Evolutionary conservation across 768 basidiomycete species (phyloP).

Genomic region (Russula lepida): DNA sequence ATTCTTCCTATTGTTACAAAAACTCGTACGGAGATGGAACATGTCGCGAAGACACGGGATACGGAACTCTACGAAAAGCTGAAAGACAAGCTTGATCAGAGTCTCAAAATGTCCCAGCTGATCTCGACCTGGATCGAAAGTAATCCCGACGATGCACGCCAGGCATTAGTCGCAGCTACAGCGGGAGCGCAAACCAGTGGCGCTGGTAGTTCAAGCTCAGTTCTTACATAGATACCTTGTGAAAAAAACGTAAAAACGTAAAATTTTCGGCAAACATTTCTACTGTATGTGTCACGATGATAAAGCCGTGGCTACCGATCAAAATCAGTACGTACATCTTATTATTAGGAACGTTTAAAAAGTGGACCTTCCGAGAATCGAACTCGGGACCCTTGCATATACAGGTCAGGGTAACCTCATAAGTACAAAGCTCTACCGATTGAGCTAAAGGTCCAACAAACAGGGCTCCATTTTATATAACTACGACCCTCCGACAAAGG

Average conservation of each 20-base stretch:
- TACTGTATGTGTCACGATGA: not conserved
- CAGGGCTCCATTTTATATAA: not conserved
- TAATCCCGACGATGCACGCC: slow-evolving; percentile 6
- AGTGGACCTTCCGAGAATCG: slow-evolving; percentile 55
- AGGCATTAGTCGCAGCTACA: not conserved
- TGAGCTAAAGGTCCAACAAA: slow-evolving; percentile 46
- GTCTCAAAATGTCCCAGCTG: slow-evolving; percentile 7
- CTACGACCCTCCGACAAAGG: not conserved
- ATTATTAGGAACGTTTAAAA: slow-evolving; percentile 25
- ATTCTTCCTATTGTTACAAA: slow-evolving; percentile 3
- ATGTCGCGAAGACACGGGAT: slow-evolving; percentile 1
- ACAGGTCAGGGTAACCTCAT: slow-evolving; percentile 38
- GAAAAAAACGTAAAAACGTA: too few relatives aligned
- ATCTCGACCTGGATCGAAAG: slow-evolving; percentile 9
- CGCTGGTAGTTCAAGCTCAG: not conserved
- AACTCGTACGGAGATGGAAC: slow-evolving; percentile 1
- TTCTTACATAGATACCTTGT: not conserved
- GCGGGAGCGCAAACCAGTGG: not conserved
- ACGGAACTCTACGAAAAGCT: slow-evolving; percentile 15
- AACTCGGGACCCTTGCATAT: slow-evolving; percentile 60
- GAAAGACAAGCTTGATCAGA: slow-evolving; percentile 7
- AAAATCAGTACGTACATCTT: not conserved
- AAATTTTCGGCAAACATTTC: too few relatives aligned
- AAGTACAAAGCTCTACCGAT: slow-evolving; percentile 58
- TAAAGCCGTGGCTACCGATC: not conserved